Conservation (phyloP, 2,329 filamentous ascomycete genomes). For the Allantophomopsis lycopodina region DNA sequence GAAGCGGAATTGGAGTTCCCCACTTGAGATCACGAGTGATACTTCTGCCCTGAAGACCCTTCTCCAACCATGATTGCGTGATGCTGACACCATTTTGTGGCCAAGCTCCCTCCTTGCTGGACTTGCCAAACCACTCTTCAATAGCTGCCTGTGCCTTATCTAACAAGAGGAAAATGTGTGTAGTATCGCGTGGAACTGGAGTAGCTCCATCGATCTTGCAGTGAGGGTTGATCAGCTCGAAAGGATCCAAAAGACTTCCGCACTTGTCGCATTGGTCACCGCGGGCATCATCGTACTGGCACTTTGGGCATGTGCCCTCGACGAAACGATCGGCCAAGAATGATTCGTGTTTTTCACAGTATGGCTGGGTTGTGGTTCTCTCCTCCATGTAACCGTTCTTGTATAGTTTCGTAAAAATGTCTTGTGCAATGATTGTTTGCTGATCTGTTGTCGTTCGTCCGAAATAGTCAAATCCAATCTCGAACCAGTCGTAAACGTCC, state of each 20-base stretch:
- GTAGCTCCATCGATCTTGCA: conserved; percentile 85
- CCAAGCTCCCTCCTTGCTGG: conserved; percentile 64
- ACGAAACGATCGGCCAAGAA: conserved; percentile 83
- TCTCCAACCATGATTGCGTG: conserved; percentile 67
- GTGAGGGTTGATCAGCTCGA: conserved; percentile 64
- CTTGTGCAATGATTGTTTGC: conserved; percentile 87
- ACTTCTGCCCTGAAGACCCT: conserved; percentile 73
- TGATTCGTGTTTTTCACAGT: conserved; percentile 64
- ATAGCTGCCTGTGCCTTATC: conserved; percentile 71
- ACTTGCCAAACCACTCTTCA: conserved; percentile 62
- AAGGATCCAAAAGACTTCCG: conserved; percentile 43
- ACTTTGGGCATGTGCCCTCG: conserved; percentile 66
- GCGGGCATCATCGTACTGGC: conserved; percentile 55
- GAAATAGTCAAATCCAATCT: conserved; percentile 89
- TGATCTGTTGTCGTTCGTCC: conserved; percentile 79
- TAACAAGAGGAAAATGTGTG: conserved; percentile 79
- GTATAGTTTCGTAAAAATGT: conserved; percentile 78
- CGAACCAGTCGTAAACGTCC: conserved; percentile 91
- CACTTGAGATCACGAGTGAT: conserved; percentile 91
- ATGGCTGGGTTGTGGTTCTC: conserved; percentile 77
- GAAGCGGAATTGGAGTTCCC: conserved; percentile 46
- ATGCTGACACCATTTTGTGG: conserved; percentile 62
- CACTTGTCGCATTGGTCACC: conserved; percentile 68
- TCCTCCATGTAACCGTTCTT: conserved; percentile 83
- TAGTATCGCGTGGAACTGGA: conserved; percentile 69